Evolutionary conservation across 73 alveolate genomes (phyloP), one percentile per base, ranked within the genome.

Genomic region (Paramecium tetraurelia): DNA sequence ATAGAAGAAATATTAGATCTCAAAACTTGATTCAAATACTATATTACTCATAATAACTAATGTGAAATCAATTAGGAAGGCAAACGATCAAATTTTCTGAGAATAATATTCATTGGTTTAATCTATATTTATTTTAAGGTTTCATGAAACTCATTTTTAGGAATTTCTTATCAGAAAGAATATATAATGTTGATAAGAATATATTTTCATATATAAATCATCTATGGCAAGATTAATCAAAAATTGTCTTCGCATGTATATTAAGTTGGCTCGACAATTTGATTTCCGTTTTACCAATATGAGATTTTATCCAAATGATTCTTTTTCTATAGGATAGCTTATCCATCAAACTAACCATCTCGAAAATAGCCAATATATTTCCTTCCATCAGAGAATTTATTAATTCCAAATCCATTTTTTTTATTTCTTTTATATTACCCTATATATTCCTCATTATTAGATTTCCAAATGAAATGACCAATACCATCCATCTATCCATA

Each of bases 381-480:
- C 9, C 41, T 33, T 63, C 84, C 84, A 63, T 63, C 84, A 12
- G 44, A 2, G 12, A 27, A 63, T 63, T 27, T 63, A 63, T 63
- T 16, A 0, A 27, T 33, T 31, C 84, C 84, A 63, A 63, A 63
- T 2, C 84, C 84, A 27, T 63, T 27, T 8, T 63, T 63, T 63
- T 63, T 31, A 63, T 63, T 63, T 63, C 27, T 33, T 31, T 11
- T 7, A 27, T 63, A 63, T 31, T 31, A 6, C 10, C 84, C 84
- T 11, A 63, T 31, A 63, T 31, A 63, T 63, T 63, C 46, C 9
- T 63, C 50, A 10, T 63, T 24, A 63, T 86, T 86, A 20, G 29
- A n/a, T 53, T 93, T 93, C 95, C 95, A 92, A 8, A n/a, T 86
- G 38, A 43, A 92, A 58, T 35, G 36, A 31, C 95, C 95, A 22